Evolutionary conservation across 148 eudicot species (phyloP), one percentile per base, ranked within the genome.

Genomic region (Camellia lanceoleosa): DNA sequence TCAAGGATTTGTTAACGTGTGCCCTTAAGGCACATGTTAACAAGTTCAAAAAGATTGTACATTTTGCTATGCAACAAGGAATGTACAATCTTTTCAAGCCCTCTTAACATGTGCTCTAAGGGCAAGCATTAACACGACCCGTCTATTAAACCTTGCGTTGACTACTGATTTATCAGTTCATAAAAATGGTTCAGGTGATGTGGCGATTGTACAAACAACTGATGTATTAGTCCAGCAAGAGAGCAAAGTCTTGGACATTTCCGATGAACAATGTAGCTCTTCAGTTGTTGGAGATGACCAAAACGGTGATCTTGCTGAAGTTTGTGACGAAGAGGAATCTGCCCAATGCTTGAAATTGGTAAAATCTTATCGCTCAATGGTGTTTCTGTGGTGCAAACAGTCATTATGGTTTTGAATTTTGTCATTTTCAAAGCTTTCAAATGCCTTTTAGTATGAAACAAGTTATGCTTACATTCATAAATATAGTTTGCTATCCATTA

Each of bases 311-410:
- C 55, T 41, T 65, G 81, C 76, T 70, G 72, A 83, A 86, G 83
- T 76, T 73, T 85, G 77, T 78, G 79, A 81, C 65, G 82, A 82
- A 68, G 79, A 76, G 64, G 81, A 51, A 49, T 23, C 82, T 49
- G n/a, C 65, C 72, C 20, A 68, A 20, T 58, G 65, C 83, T 82
- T 77, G 20, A 73, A 80, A 78, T 76, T 79, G 92, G 94, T 93
- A 85, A 83, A 51, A 49, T 47, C 13, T 63, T 69, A 23, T 77
- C 44, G 38, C 20, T 84, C 55, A 49, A 9, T 18, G 15, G 14
- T 49, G 54, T 76, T 76, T 78, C 3, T 65, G 18, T 61, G 12
- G 75, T 61, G 51, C 18, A 19, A 55, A 60, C 9, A 23, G 15
- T 54, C 30, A 54, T 67, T 4, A 30, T 43, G 9, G 7, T 47